Conservation (phyloP, 495 filamentous ascomycete genomes). For the Aspergillus incahuasiensis region DNA sequence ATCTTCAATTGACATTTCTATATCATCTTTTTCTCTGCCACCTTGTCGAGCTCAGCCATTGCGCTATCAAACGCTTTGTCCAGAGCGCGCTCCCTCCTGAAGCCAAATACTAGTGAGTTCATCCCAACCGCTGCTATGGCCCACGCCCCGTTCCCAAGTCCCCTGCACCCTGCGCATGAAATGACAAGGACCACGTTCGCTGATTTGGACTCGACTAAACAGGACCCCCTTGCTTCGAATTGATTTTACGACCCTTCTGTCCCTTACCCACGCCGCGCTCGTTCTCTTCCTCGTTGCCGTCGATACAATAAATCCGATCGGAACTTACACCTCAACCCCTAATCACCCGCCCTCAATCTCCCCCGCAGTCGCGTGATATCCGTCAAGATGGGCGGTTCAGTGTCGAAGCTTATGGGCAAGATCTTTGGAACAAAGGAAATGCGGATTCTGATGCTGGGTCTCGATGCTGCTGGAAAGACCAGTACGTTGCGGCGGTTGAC, state of each 20-base stretch:
- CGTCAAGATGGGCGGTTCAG: constrained; percentile 66
- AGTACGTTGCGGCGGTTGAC: constrained; percentile 46
- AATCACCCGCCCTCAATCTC: neutral
- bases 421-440: constrained; percentile 99
- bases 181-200: constrained; percentile 9
- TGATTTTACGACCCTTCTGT: neutral
- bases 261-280: neutral
- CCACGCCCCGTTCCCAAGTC: neutral
- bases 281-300: neutral
- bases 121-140: constrained; percentile 8
- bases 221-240: neutral
- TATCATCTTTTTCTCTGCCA: neutral
- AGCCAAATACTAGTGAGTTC: constrained; percentile 12
- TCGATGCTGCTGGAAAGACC: constrained; percentile 97
- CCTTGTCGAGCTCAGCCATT: neutral
- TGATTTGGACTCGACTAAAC: constrained; percentile 7
- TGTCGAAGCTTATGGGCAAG: constrained; percentile 91
- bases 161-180: neutral
- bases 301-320: neutral
- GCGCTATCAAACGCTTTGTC: neutral
- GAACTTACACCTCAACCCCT: neutral
- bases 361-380: constrained; percentile 13
- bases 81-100: neutral
- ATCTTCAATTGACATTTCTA: constrained; percentile 5
- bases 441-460: constrained; percentile 93